Conservation (phyloP, 73 alveolate species). For the Tetrahymena thermophila region DNA sequence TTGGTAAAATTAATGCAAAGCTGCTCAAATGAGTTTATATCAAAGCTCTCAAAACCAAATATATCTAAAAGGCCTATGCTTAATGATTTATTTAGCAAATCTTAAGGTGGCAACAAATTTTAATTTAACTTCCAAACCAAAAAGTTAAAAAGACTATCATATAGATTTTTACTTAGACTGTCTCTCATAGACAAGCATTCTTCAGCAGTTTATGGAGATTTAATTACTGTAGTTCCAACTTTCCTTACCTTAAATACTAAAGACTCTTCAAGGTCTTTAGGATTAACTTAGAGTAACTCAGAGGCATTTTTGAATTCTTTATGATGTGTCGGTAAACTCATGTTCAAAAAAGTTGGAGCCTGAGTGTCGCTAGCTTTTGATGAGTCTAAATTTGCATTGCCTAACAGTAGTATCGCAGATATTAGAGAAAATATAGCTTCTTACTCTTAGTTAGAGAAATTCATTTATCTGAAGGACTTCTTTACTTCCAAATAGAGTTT, state of each 20-base stretch:
- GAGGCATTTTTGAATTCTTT: neutral
- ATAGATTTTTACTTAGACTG: conserved; percentile 83
- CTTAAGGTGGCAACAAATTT: conserved; percentile 10
- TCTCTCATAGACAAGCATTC: conserved; percentile 68
- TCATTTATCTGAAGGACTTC: neutral
- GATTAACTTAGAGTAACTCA: neutral
- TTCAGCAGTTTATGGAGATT: conserved; percentile 40
- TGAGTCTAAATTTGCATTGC: conserved; percentile 25
- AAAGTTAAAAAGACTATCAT: conserved; percentile 84
- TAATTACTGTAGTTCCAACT: conserved; percentile 26
- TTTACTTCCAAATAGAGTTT: conserved; percentile 11
- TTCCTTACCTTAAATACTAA: conserved; percentile 14
- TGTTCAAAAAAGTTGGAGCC: neutral
- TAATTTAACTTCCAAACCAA: conserved; percentile 60
- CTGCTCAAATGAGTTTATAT: conserved; percentile 89
- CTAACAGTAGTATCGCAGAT: conserved; percentile 14
- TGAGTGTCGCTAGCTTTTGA: neutral
- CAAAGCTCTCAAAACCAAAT: conserved; percentile 93
- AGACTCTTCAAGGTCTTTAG: conserved; percentile 4
- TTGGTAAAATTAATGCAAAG: conserved; percentile 90
- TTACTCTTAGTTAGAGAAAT: conserved; percentile 10
- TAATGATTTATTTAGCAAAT: neutral
- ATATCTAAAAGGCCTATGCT: conserved; percentile 90
- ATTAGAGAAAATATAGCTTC: neutral
- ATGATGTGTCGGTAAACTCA: neutral